A percentile compares a stretch with the other conserved stretches of the same genome.
These are phyloP conservation scores for Viscum album DNA, from an alignment of 177 flowering plant species.

Conservation along the genomic window DNA sequence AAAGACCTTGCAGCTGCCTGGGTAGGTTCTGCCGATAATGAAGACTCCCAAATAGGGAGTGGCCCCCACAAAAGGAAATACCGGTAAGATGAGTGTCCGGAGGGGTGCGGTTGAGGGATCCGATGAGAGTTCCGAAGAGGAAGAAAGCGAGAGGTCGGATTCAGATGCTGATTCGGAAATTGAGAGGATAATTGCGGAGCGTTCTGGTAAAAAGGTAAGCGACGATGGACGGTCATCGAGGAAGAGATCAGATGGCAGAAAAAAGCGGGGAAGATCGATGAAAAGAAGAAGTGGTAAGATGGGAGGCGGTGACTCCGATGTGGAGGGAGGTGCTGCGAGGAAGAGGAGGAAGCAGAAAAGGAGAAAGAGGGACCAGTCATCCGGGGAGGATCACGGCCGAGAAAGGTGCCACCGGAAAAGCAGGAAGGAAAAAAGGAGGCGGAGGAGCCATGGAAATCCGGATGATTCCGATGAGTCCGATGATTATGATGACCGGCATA, in stretches of 20 bases:
- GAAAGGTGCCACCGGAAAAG: conserved; percentile 23
- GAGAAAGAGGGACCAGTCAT: conserved; percentile 35
- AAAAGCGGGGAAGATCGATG: conserved; percentile 45
- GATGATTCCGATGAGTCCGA: conserved; percentile 33
- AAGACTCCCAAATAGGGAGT: no score
- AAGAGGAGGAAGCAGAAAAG: conserved; percentile 42
- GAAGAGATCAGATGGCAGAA: conserved; percentile 30
- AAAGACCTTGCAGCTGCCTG: no score
- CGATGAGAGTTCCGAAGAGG: conserved; percentile 49
- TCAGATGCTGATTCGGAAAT: conserved; percentile 79
- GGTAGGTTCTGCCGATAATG: no score
- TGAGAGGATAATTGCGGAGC: conserved; percentile 62
- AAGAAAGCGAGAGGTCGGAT: conserved; percentile 72
- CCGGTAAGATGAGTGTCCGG: conserved; percentile 13
- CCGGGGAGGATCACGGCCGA: conserved; percentile 25
- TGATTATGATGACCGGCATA: conserved; percentile 25
- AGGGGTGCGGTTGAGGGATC: conserved; percentile 23
- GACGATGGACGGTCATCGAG: conserved; percentile 3
- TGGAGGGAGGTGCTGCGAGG: conserved; percentile 24
- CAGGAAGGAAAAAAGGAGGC: conserved; percentile 52
- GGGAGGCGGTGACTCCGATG: conserved; percentile 29
- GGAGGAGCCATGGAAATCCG: conserved; percentile 35
- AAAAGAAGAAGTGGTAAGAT: conserved; percentile 36
- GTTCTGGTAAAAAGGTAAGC: conserved; percentile 12
- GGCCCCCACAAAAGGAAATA: no score